Evolutionary conservation across 208 protist genomes (phyloP).

Genomic region (Crithidia brevicula): DNA sequence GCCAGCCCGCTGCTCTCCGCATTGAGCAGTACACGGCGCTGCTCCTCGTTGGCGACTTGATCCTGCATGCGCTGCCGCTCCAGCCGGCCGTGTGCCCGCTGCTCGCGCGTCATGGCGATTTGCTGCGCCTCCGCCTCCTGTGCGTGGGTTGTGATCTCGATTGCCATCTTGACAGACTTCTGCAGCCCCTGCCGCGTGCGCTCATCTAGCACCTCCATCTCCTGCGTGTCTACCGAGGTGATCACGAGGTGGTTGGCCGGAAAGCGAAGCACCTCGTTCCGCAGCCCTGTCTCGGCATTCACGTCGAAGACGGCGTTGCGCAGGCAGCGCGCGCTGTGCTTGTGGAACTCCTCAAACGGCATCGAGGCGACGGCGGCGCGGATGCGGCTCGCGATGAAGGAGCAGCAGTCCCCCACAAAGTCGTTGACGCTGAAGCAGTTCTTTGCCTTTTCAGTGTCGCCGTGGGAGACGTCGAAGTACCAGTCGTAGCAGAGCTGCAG

Average conservation of each 20-base stretch:
- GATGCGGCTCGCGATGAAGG: slow-evolving; percentile 85
- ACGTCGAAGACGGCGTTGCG: slow-evolving; percentile 85
- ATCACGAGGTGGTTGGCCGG: slow-evolving; percentile 93
- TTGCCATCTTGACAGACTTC: slow-evolving; percentile 97
- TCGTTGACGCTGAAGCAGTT: slow-evolving; percentile 85
- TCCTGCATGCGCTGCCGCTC: slow-evolving; percentile 94
- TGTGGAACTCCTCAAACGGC: slow-evolving; percentile 92
- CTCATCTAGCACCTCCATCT: slow-evolving; percentile 94
- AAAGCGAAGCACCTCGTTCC: slow-evolving; percentile 82
- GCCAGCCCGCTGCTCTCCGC: slow-evolving; percentile 85
- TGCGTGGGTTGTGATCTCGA: slow-evolving; percentile 96
- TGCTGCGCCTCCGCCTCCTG: slow-evolving; percentile 94
- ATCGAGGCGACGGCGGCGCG: slow-evolving; percentile 77
- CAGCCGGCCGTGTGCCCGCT: slow-evolving; percentile 89
- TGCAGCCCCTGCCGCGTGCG: slow-evolving; percentile 94
- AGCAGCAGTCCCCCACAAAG: slow-evolving; percentile 88
- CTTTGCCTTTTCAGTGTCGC: slow-evolving; percentile 52
- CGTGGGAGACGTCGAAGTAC: slow-evolving; percentile 82
- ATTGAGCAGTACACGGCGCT: slow-evolving; percentile 83
- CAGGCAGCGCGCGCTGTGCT: slow-evolving; percentile 63
- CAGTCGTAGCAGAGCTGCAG: slow-evolving; percentile 92
- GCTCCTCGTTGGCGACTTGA: slow-evolving; percentile 91
- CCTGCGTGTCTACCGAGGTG: slow-evolving; percentile 96
- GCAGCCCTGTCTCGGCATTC: slow-evolving; percentile 50
- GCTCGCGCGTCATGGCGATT: slow-evolving; percentile 89